Evolutionary conservation across 1,139 yeast genomes (phyloP).

Genomic region (Eremothecium coryli): DNA sequence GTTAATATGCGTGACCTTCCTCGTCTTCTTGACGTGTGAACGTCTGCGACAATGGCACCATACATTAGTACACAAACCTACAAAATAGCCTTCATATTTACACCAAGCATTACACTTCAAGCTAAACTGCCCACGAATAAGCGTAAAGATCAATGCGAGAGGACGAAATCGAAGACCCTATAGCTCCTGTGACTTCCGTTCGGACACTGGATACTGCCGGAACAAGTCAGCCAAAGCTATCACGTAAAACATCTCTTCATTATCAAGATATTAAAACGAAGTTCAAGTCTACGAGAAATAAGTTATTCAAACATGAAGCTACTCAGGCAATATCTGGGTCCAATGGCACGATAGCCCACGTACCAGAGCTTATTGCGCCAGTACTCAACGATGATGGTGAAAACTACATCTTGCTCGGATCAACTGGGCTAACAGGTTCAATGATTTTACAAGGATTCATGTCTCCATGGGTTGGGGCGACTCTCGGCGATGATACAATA

Average conservation of each 20-base stretch:
- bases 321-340: background rate
- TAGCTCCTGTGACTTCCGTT: background rate
- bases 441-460: slow-evolving; percentile 3
- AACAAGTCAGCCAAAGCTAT: background rate
- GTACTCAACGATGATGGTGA: slow-evolving; percentile 3
- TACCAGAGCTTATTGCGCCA: slow-evolving; percentile 1
- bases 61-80: too few species aligned
- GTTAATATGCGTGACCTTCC: too few species aligned
- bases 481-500: slow-evolving; percentile 1
- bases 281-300: slow-evolving; percentile 2
- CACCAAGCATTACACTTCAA: too few species aligned
- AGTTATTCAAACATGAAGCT: slow-evolving; percentile 2
- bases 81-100: too few species aligned
- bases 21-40: too few species aligned
- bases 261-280: slow-evolving; percentile 2
- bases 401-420: slow-evolving; percentile 6
- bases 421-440: slow-evolving; percentile 9
- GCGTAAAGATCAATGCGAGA: background rate
- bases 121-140: too few species aligned
- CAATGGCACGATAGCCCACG: background rate
- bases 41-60: too few species aligned
- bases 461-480: slow-evolving; percentile 9
- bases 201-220: background rate
- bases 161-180: background rate
- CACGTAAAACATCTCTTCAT: slow-evolving; percentile 2